These are phyloP conservation scores for Phalaenopsis aphrodite DNA, from an alignment of 106 monocot species.

Conservation along the genomic window DNA sequence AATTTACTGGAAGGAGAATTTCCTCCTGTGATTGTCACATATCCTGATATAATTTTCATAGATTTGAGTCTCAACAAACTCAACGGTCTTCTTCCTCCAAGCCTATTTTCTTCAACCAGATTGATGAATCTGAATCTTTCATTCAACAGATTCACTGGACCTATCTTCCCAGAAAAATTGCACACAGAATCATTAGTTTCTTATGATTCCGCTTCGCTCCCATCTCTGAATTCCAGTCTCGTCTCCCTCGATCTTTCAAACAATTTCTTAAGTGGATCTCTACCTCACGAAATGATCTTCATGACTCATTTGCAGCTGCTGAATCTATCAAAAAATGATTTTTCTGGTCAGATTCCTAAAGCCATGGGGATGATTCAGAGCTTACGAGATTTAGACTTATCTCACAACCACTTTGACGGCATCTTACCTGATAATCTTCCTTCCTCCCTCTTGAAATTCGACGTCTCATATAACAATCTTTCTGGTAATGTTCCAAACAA, in stretches of 20 bases:
- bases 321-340: slow-evolving; percentile 47
- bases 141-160: slow-evolving; percentile 59
- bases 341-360: slow-evolving; percentile 56
- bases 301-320: slow-evolving; percentile 32
- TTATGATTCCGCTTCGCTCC: too few relatives aligned
- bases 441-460: slow-evolving; percentile 34
- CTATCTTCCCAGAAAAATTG: slow-evolving; percentile 19
- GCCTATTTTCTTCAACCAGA: slow-evolving; percentile 43
- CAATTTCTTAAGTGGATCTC: slow-evolving; percentile 43
- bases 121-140: slow-evolving; percentile 62
- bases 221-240: slow-evolving; percentile 24
- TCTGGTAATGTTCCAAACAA: slow-evolving; percentile 62
- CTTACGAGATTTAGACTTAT: slow-evolving; percentile 49
- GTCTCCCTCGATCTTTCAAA: slow-evolving; percentile 65
- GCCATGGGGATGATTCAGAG: slow-evolving; percentile 38
- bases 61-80: slow-evolving; percentile 66
- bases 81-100: slow-evolving; percentile 40
- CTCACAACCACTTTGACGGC: slow-evolving; percentile 48
- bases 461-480: slow-evolving; percentile 65
- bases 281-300: slow-evolving; percentile 32
- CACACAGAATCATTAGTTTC: too few relatives aligned
- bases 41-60: slow-evolving; percentile 41
- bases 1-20: slow-evolving; percentile 63
- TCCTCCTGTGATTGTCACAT: slow-evolving; percentile 57
- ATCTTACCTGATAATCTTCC: slow-evolving; percentile 53